phyloP scores from a whole-genome alignment of 441 rosid species.

The Populus tomentosa region DNA sequence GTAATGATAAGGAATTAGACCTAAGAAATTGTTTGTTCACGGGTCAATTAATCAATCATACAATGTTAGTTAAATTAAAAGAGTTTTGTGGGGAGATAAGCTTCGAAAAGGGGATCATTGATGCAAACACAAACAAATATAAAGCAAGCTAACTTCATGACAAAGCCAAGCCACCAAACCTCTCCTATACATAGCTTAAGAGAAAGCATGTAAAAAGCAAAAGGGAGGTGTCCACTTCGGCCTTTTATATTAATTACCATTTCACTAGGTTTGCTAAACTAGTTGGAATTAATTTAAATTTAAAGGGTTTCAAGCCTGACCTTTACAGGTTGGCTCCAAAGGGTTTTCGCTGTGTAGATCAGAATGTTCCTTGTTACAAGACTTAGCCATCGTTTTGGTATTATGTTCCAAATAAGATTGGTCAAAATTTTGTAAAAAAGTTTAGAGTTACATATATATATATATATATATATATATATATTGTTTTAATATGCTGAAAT shows the following conservation, averaged over 20 bases:
- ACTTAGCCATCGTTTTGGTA: too few relatives aligned
- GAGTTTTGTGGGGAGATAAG: conserved; percentile 13
- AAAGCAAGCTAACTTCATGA: conserved; percentile 33
- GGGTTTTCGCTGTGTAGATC: neutral
- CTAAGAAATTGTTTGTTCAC: conserved; percentile 28
- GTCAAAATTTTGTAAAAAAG: too few relatives aligned
- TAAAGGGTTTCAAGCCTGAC: neutral
- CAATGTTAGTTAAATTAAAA: conserved; percentile 14
- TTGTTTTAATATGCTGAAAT: too few relatives aligned
- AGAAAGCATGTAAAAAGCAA: neutral
- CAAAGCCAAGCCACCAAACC: conserved; percentile 36
- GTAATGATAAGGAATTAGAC: conserved; percentile 5
- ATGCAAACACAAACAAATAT: conserved; percentile 1
- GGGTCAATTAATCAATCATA: conserved; percentile 28
- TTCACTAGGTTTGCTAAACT: neutral
- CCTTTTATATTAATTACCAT: neutral
- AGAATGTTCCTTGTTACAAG: too few relatives aligned
- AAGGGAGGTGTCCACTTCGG: neutral
- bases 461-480: too few relatives aligned
- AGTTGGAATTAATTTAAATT: neutral
- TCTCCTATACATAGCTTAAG: conserved; percentile 19
- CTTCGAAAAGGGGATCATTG: conserved; percentile 21
- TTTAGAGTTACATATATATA: too few relatives aligned
- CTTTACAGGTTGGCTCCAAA: neutral
- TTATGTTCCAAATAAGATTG: too few relatives aligned